Evolutionary conservation across 1,139 yeast species (phyloP).

Genomic region (Kodamaea plutei): DNA sequence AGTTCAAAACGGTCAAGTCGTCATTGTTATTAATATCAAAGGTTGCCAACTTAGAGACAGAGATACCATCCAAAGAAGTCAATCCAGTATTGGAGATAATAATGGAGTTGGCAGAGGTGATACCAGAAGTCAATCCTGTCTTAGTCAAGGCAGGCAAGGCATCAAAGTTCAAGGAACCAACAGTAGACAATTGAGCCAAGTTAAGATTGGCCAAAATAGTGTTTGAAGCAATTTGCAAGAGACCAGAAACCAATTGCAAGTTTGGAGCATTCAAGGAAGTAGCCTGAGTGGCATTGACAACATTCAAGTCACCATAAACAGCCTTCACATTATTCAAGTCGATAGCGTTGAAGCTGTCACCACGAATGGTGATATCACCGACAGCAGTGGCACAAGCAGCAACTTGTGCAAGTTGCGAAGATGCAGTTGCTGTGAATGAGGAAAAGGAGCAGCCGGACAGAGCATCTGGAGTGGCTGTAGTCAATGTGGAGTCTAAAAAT

Average conservation of each 20-base stretch:
- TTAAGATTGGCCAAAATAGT: slow-evolving; percentile 65
- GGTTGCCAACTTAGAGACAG: slow-evolving; percentile 63
- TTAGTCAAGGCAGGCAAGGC: slow-evolving; percentile 79
- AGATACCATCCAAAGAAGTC: slow-evolving; percentile 74
- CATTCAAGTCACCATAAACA: slow-evolving; percentile 70
- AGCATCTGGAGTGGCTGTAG: slow-evolving; percentile 48
- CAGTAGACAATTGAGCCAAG: slow-evolving; percentile 76
- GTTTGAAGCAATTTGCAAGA: slow-evolving; percentile 57
- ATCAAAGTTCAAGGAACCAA: slow-evolving; percentile 71
- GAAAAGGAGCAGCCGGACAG: slow-evolving; percentile 54
- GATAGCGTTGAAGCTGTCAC: slow-evolving; percentile 53
- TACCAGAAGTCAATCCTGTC: slow-evolving; percentile 70
- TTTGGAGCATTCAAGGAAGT: slow-evolving; percentile 69
- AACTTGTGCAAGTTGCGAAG: slow-evolving; percentile 70
- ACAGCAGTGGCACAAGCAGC: slow-evolving; percentile 73
- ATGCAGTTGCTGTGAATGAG: slow-evolving; percentile 64
- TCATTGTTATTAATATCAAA: slow-evolving; percentile 86
- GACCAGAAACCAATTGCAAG: slow-evolving; percentile 70
- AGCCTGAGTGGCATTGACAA: slow-evolving; percentile 64
- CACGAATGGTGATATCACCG: slow-evolving; percentile 72
- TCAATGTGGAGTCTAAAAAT: slow-evolving; percentile 44
- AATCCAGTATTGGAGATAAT: slow-evolving; percentile 84
- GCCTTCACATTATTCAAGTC: slow-evolving; percentile 56
- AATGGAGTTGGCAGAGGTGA: slow-evolving; percentile 69
- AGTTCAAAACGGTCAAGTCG: slow-evolving; percentile 62